A percentile compares a stretch with the other conserved stretches of the same genome.
Conservation (phyloP, 2,329 filamentous ascomycete species). For the Fusarium hainanense region DNA sequence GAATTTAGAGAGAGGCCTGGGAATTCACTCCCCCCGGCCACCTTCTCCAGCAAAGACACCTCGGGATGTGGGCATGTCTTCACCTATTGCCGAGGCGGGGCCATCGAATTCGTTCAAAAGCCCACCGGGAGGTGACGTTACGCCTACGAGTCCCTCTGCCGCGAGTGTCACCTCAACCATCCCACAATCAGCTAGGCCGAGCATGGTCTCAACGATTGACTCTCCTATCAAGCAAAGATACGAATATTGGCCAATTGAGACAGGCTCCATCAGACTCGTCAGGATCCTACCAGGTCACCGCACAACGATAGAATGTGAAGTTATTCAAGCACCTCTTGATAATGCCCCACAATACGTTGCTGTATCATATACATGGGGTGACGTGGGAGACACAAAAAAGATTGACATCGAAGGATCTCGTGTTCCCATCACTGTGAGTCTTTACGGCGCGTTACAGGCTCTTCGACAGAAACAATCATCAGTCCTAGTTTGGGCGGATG, state of each 20-base stretch:
- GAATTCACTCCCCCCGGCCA: not conserved
- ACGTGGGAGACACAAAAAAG: slow-evolving; percentile 10
- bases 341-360: slow-evolving; percentile 9
- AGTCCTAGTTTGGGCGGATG: slow-evolving; percentile 24
- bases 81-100: not conserved
- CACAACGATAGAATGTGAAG: slow-evolving; percentile 20
- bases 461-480: slow-evolving; percentile 7
- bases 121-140: not conserved
- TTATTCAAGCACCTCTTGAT: slow-evolving; percentile 5
- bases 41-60: not conserved
- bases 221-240: not conserved
- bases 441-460: slow-evolving; percentile 11
- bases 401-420: slow-evolving; percentile 13
- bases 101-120: not conserved
- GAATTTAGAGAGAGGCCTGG: not conserved
- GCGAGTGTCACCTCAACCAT: not conserved
- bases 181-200: not conserved
- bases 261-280: slow-evolving; percentile 22
- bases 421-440: slow-evolving; percentile 3
- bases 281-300: slow-evolving; percentile 8
- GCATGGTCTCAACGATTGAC: not conserved
- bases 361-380: slow-evolving; percentile 30
- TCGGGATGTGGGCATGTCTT: not conserved
- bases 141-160: no score
- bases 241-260: slow-evolving; percentile 18